Evolutionary conservation across 495 filamentous ascomycete species (phyloP).

Genomic region (Xylaria curta): DNA sequence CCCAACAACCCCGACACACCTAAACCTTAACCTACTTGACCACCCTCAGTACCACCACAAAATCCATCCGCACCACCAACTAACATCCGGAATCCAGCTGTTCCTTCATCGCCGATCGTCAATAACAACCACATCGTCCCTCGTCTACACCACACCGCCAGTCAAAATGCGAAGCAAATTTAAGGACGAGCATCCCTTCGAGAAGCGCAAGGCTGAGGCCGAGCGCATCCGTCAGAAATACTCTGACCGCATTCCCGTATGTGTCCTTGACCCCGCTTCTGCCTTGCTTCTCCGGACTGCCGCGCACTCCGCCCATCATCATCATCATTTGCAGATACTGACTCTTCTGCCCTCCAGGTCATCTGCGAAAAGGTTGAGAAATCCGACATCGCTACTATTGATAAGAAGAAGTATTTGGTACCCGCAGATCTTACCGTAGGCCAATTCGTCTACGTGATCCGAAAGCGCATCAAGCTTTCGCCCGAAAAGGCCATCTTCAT

Average conservation of each 20-base stretch:
- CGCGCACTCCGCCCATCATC: neutral
- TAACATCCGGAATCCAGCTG: conserved; percentile 18
- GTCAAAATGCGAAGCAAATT: conserved; percentile 94
- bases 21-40: conserved; percentile 25
- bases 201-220: conserved; percentile 99
- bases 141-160: conserved; percentile 24
- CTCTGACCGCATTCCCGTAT: conserved; percentile 95
- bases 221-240: conserved; percentile 99
- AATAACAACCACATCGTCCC: neutral
- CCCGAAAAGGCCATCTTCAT: conserved; percentile 99
- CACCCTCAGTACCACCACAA: neutral
- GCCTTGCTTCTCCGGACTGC: neutral
- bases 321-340: neutral
- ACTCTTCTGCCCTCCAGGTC: conserved; percentile 61
- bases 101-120: neutral
- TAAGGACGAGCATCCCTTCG: conserved; percentile 99
- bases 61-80: conserved; percentile 7
- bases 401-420: conserved; percentile 99
- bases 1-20: conserved; percentile 26
- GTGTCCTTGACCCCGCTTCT: conserved; percentile 42
- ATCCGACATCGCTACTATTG: conserved; percentile 98
- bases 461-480: conserved; percentile 99
- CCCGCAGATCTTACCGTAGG: conserved; percentile 97
- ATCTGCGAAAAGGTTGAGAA: conserved; percentile 99
- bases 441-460: conserved; percentile 99